Evolutionary conservation across 2,329 filamentous ascomycete genomes (phyloP).

Genomic region (Diaporthe sp.): DNA sequence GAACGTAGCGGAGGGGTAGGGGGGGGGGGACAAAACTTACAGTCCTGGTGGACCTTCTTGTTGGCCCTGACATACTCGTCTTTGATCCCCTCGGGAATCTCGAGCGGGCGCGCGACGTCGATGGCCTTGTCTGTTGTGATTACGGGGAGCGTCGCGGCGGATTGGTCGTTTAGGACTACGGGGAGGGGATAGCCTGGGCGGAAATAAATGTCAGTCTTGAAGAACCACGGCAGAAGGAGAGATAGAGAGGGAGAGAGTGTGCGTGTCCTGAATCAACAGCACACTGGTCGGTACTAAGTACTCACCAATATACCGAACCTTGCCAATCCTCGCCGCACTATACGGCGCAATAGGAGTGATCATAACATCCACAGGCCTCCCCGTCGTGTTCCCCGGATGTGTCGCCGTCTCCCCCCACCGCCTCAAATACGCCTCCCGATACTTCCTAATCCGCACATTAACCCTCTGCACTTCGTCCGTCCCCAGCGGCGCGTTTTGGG

Average conservation of each 20-base stretch:
- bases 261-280: too few relatives aligned
- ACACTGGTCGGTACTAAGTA: background rate
- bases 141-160: constrained; percentile 1
- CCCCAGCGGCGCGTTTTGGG: background rate
- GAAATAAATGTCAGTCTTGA: background rate
- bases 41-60: constrained; percentile 13
- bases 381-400: background rate
- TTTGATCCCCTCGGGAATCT: background rate
- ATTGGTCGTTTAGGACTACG: constrained; percentile 18
- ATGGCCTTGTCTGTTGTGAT: constrained; percentile 19
- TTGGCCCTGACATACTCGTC: constrained; percentile 11
- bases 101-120: background rate
- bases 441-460: background rate
- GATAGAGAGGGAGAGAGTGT: too few relatives aligned
- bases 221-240: too few relatives aligned
- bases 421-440: constrained; percentile 7
- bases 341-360: constrained; percentile 22
- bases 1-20: too few relatives aligned
- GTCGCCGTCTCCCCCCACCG: constrained; percentile 7
- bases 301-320: constrained; percentile 5
- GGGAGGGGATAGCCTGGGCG: background rate
- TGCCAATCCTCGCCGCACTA: constrained; percentile 3
- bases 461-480: background rate
- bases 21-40: background rate
- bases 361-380: constrained; percentile 10